phyloP scores from a whole-genome alignment of 225 moss, liverwort and hornwort genomes.

The Lunularia cruciata region DNA sequence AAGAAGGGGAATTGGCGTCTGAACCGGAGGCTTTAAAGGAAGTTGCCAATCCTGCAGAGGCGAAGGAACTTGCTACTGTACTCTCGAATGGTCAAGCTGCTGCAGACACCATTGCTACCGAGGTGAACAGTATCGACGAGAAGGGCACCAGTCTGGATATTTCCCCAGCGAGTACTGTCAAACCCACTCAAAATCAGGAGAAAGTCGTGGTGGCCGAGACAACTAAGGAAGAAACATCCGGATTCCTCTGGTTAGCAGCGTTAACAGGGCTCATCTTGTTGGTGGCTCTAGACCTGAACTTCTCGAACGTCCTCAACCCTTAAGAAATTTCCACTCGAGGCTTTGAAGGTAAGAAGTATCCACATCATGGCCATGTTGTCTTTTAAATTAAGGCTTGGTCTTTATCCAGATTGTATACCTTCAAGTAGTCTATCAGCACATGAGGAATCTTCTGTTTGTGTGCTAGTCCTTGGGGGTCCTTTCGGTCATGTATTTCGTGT shows the following conservation, averaged over 20 bases:
- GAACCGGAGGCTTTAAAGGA: background rate
- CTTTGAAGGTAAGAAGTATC: no score
- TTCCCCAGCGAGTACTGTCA: background rate
- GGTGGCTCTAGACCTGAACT: conserved; percentile 53
- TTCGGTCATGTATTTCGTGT: no score
- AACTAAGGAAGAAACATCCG: conserved; percentile 13
- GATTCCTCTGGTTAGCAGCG: conserved; percentile 50
- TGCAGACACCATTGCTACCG: background rate
- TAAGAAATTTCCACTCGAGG: no score
- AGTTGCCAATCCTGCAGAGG: background rate
- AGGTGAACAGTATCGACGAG: background rate
- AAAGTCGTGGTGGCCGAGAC: conserved; percentile 3
- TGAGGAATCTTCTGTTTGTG: no score
- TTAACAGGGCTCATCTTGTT: conserved; percentile 43
- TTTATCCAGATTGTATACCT: no score
- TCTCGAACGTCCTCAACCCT: conserved; percentile 50
- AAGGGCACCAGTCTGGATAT: background rate
- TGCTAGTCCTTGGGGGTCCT: no score
- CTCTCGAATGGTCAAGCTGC: background rate
- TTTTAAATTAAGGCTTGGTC: no score
- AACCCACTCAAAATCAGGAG: conserved; percentile 20
- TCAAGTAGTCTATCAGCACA: no score
- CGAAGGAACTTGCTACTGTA: background rate
- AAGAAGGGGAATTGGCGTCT: background rate
- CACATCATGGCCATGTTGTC: no score